Percentiles rank a stretch among this genome's conserved stretches.
These are phyloP conservation scores for Vararia minispora DNA, from an alignment of 768 basidiomycete species.

Conservation along the genomic window DNA sequence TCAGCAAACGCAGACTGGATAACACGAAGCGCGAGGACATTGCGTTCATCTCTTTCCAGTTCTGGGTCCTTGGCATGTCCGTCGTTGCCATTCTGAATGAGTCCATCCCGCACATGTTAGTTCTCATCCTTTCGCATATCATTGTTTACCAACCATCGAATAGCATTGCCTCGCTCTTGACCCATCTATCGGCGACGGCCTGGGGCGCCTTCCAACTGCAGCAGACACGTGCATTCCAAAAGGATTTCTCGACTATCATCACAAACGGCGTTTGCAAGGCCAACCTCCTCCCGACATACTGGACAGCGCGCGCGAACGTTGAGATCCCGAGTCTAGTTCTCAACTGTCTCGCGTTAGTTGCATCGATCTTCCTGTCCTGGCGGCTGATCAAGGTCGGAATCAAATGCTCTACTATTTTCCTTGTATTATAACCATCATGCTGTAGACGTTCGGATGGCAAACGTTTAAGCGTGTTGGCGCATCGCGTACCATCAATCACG, in stretches of 20 bases:
- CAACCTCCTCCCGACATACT: constrained; percentile 53
- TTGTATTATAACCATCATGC: neutral
- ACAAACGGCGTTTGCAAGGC: constrained; percentile 53
- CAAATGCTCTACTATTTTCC: neutral
- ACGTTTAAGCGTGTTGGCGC: constrained; percentile 83
- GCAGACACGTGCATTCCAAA: constrained; percentile 46
- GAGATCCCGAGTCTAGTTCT: constrained; percentile 56
- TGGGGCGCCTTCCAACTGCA: constrained; percentile 64
- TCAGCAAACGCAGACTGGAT: constrained; percentile 33
- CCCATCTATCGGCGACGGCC: constrained; percentile 59
- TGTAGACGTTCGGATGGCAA: constrained; percentile 70
- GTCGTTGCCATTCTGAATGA: constrained; percentile 61
- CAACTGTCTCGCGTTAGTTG: constrained; percentile 46
- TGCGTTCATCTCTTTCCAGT: constrained; percentile 66
- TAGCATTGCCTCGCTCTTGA: constrained; percentile 55
- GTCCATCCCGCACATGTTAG: constrained; percentile 64
- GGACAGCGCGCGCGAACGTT: constrained; percentile 44
- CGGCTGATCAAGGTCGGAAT: constrained; percentile 53
- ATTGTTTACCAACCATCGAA: neutral
- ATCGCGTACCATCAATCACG: constrained; percentile 55
- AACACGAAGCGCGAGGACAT: constrained; percentile 73
- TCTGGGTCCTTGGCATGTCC: constrained; percentile 76
- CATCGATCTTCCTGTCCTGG: constrained; percentile 61
- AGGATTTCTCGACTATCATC: constrained; percentile 42
- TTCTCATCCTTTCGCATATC: neutral